phyloP scores from a whole-genome alignment of 331 rosid genomes.

The Saraca asoca region DNA sequence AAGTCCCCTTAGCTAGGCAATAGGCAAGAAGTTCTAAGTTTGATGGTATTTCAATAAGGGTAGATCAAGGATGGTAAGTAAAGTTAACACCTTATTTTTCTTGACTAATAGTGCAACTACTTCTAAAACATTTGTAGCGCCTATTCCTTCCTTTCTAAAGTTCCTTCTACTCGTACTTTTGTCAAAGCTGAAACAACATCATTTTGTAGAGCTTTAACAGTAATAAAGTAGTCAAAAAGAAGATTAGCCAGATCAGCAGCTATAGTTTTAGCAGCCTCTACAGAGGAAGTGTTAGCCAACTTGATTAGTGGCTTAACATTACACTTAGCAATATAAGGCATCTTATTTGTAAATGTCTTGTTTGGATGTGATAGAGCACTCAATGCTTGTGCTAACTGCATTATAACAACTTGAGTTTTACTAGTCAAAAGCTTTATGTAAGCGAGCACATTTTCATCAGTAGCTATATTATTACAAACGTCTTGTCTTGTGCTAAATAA shows the following conservation, averaged over 20 bases:
- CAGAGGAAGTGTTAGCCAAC: slow-evolving; percentile 88
- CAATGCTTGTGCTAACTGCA: slow-evolving; percentile 90
- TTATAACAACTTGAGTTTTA: slow-evolving; percentile 81
- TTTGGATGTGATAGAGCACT: slow-evolving; percentile 84
- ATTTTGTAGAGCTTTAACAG: slow-evolving; percentile 73
- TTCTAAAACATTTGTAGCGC: slow-evolving; percentile 71
- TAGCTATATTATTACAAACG: slow-evolving; percentile 82
- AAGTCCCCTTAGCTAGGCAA: slow-evolving; percentile 85
- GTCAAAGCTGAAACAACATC: slow-evolving; percentile 85
- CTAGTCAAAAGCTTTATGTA: slow-evolving; percentile 92
- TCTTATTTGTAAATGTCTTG: slow-evolving; percentile 60
- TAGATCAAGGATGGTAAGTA: too few species aligned
- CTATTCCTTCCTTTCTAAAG: slow-evolving; percentile 62
- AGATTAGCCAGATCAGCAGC: slow-evolving; percentile 93
- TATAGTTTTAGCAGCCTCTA: slow-evolving; percentile 87
- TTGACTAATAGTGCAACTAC: too few species aligned
- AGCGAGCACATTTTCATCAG: slow-evolving; percentile 82
- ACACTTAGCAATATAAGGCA: slow-evolving; percentile 73
- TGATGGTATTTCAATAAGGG: slow-evolving; percentile 68
- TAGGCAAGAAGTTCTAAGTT: slow-evolving; percentile 68
- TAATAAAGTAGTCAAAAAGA: too few species aligned
- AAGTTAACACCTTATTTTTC: too few species aligned
- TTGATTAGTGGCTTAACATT: slow-evolving; percentile 79
- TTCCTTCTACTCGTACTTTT: slow-evolving; percentile 80
- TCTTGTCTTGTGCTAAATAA: slow-evolving; percentile 83